A percentile compares a stretch with the other conserved stretches of the same genome.
Evolutionary conservation across 495 filamentous ascomycete species (phyloP).

Genomic region (Talaromyces borbonicus): DNA sequence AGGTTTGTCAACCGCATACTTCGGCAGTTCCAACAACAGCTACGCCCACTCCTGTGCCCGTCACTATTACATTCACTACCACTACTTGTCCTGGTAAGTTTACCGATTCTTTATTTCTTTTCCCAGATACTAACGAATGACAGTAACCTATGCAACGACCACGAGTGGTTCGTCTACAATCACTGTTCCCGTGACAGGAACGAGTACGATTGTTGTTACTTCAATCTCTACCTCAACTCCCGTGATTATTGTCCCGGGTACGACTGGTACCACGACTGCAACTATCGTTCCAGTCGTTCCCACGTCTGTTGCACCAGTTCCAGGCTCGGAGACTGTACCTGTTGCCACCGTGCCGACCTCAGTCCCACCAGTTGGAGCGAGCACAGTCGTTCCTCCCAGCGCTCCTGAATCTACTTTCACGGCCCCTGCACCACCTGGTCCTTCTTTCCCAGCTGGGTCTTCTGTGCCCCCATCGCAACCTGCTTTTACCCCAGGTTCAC

Average conservation of each 20-base stretch:
- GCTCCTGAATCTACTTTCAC: neutral
- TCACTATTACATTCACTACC: conserved; percentile 6
- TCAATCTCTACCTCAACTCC: neutral
- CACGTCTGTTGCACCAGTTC: neutral
- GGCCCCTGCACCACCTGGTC: neutral
- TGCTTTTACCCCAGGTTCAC: neutral
- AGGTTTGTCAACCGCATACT: conserved; percentile 6
- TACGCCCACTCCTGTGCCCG: neutral
- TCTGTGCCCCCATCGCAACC: conserved; percentile 3
- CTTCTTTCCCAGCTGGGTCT: neutral
- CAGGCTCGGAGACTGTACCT: neutral
- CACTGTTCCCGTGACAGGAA: conserved; percentile 4
- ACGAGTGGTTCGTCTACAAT: conserved; percentile 3
- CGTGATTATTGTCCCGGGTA: neutral
- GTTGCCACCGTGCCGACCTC: neutral
- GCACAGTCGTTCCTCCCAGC: neutral
- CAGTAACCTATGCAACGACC: neutral
- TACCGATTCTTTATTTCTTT: neutral
- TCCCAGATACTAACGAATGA: neutral
- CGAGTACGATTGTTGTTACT: conserved; percentile 5
- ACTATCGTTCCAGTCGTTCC: neutral
- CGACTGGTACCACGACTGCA: neutral
- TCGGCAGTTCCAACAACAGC: neutral
- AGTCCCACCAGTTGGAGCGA: neutral
- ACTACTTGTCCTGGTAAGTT: conserved; percentile 7